Conservation (phyloP, 192 early-diverging fungal genomes). For the Coemansia sp. region DNA sequence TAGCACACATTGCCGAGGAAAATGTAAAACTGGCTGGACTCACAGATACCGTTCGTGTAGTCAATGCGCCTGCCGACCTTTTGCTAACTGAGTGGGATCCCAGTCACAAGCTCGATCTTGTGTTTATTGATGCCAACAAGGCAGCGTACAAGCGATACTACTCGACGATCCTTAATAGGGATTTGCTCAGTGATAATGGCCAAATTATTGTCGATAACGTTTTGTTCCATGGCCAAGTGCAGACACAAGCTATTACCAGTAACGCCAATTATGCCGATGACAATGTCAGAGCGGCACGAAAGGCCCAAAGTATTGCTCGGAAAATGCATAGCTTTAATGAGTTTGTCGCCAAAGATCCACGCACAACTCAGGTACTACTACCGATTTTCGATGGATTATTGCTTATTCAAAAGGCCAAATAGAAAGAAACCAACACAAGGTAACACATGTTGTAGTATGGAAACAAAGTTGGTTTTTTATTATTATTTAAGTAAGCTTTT, state of each 20-base stretch:
- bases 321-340: slow-evolving; percentile 58
- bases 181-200: slow-evolving; percentile 57
- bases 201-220: slow-evolving; percentile 68
- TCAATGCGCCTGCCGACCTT: slow-evolving; percentile 14
- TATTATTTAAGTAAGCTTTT: slow-evolving; percentile 13
- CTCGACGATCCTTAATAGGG: slow-evolving; percentile 58
- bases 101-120: slow-evolving; percentile 55
- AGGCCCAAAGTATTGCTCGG: neutral
- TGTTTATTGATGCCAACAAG: slow-evolving; percentile 74
- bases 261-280: neutral
- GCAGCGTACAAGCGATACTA: slow-evolving; percentile 62
- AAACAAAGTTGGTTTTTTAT: neutral
- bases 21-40: slow-evolving; percentile 25
- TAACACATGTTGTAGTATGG: neutral
- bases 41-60: slow-evolving; percentile 9
- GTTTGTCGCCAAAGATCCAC: slow-evolving; percentile 59
- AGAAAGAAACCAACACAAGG: neutral
- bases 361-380: slow-evolving; percentile 57
- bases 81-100: slow-evolving; percentile 34
- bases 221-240: slow-evolving; percentile 41
- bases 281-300: neutral
- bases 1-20: slow-evolving; percentile 35
- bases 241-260: neutral
- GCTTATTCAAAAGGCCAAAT: slow-evolving; percentile 23
- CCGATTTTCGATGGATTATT: slow-evolving; percentile 69